Evolutionary conservation across 2,329 filamentous ascomycete genomes (phyloP).

Genomic region (Epichloe baconii): DNA sequence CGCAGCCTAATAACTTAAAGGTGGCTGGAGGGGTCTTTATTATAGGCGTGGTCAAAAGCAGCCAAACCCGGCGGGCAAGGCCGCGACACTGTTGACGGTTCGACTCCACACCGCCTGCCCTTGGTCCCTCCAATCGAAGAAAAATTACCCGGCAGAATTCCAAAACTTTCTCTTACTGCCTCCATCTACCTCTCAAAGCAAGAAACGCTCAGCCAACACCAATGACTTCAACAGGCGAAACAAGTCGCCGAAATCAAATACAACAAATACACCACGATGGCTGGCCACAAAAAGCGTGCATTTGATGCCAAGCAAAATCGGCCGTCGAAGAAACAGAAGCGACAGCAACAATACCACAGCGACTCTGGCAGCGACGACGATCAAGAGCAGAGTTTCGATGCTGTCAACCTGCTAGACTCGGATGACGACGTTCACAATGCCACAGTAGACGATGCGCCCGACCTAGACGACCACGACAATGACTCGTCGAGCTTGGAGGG

Average conservation of each 20-base stretch:
- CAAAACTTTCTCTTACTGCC: constrained; percentile 2
- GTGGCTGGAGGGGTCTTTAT: no score
- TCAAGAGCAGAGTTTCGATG: constrained; percentile 30
- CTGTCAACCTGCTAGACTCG: constrained; percentile 42
- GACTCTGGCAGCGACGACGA: constrained; percentile 30
- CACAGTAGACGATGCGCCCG: constrained; percentile 34
- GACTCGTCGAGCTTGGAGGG: constrained; percentile 24
- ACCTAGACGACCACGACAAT: background rate
- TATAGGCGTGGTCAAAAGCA: no score
- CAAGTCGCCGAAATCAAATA: constrained; percentile 3
- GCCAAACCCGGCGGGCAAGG: no score
- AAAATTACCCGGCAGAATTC: constrained; percentile 11
- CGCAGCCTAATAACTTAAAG: no score
- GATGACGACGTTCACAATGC: constrained; percentile 45
- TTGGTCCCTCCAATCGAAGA: constrained; percentile 1
- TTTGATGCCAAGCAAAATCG: constrained; percentile 20
- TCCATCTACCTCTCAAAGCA: background rate
- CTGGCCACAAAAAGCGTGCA: constrained; percentile 22
- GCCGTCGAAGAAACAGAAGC: constrained; percentile 41
- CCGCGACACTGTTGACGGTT: no score
- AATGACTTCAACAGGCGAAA: background rate
- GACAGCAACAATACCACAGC: constrained; percentile 35
- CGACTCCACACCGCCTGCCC: constrained; percentile 7
- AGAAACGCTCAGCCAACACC: background rate
- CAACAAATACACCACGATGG: constrained; percentile 15